These are phyloP conservation scores for Aspergillus glaucus DNA, from an alignment of 2,329 filamentous ascomycete genomes.

Conservation along the genomic window DNA sequence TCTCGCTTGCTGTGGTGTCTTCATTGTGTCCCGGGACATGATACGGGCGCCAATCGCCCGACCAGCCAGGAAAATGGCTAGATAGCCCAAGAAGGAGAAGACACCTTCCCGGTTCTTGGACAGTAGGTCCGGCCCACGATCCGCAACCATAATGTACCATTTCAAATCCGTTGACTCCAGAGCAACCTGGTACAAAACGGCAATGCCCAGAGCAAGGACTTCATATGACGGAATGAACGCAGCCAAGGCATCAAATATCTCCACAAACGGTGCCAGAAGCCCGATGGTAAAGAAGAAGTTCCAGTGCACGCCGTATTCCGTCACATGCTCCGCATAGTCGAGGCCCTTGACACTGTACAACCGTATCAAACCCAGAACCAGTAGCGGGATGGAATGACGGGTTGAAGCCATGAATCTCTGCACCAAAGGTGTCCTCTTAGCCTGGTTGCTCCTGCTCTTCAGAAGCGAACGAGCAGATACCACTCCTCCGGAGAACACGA, in stretches of 20 bases:
- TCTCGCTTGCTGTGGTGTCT: constrained; percentile 36
- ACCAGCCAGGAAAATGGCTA: constrained; percentile 89
- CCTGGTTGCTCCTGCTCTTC: constrained; percentile 54
- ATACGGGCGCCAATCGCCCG: constrained; percentile 76
- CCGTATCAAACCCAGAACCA: constrained; percentile 72
- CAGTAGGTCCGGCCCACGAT: constrained; percentile 64
- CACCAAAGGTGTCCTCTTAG: constrained; percentile 39
- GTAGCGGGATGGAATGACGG: constrained; percentile 75
- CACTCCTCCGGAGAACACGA: constrained; percentile 88
- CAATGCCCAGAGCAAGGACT: constrained; percentile 63
- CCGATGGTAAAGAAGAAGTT: constrained; percentile 98
- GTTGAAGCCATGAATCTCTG: constrained; percentile 60
- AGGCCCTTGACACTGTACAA: constrained; percentile 86
- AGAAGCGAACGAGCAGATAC: constrained; percentile 80
- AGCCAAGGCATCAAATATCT: constrained; percentile 69
- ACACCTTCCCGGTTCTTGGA: constrained; percentile 91
- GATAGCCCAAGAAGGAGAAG: constrained; percentile 90
- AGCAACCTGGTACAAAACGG: constrained; percentile 63
- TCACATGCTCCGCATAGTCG: constrained; percentile 94
- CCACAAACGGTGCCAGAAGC: constrained; percentile 80
- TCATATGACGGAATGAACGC: constrained; percentile 70
- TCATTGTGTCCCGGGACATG: constrained; percentile 55
- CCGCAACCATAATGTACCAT: constrained; percentile 73
- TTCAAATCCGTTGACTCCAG: constrained; percentile 75
- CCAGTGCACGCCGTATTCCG: constrained; percentile 97